Evolutionary conservation across 2,329 filamentous ascomycete genomes (phyloP).

Genomic region (Cladosporium sp.): DNA sequence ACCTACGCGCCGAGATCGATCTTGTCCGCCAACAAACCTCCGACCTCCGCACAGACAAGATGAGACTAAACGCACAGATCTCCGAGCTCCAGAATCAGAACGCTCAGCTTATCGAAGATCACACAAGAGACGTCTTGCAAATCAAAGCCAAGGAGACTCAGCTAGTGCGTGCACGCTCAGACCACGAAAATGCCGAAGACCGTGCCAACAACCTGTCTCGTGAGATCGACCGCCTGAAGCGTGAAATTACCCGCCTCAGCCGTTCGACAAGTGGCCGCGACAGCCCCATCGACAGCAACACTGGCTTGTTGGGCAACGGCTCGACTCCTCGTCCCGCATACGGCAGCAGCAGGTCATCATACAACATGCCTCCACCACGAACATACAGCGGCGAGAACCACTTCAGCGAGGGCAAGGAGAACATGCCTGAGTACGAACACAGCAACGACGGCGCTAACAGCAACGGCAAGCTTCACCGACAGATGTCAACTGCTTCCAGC

Average conservation of each 20-base stretch:
- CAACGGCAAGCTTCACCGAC: neutral
- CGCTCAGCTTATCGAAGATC: slow-evolving; percentile 93
- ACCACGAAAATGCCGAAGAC: slow-evolving; percentile 85
- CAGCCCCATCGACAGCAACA: slow-evolving; percentile 27
- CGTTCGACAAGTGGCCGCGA: slow-evolving; percentile 51
- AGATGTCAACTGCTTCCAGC: slow-evolving; percentile 3
- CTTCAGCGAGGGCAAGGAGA: slow-evolving; percentile 51
- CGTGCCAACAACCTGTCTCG: slow-evolving; percentile 80
- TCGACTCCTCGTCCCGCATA: slow-evolving; percentile 24
- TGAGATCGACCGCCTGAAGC: slow-evolving; percentile 91
- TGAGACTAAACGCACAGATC: slow-evolving; percentile 80
- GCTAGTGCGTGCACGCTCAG: slow-evolving; percentile 84
- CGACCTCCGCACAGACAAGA: slow-evolving; percentile 78
- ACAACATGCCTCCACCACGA: slow-evolving; percentile 25
- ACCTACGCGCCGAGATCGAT: slow-evolving; percentile 82
- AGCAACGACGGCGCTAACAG: neutral
- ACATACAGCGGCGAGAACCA: slow-evolving; percentile 23
- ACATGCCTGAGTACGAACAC: slow-evolving; percentile 34
- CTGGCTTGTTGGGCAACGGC: slow-evolving; percentile 20
- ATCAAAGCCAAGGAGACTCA: slow-evolving; percentile 99
- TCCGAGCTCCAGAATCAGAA: slow-evolving; percentile 97
- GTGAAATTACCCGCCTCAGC: slow-evolving; percentile 65
- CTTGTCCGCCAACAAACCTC: slow-evolving; percentile 73
- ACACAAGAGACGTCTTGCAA: slow-evolving; percentile 90
- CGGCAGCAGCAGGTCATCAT: slow-evolving; percentile 27